These are phyloP conservation scores for Hypoxylon trugodes DNA, from an alignment of 495 filamentous ascomycete genomes.

Conservation along the genomic window DNA sequence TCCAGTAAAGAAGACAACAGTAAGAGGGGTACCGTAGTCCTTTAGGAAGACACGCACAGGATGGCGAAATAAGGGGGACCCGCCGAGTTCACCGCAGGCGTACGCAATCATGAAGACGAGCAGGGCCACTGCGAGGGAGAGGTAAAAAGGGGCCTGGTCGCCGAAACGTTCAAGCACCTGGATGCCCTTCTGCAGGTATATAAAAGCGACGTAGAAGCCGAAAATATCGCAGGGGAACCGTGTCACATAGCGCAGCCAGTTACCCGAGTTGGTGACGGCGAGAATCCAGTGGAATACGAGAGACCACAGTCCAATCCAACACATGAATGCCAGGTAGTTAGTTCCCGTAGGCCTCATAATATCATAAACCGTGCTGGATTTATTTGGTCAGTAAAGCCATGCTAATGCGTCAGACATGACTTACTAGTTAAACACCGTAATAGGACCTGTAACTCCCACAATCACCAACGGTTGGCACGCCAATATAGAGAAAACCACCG, in stretches of 20 bases:
- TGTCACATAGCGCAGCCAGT: constrained; percentile 81
- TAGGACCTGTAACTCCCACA: constrained; percentile 90
- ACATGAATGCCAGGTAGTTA: constrained; percentile 84
- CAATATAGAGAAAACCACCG: constrained; percentile 77
- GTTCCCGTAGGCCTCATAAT: constrained; percentile 74
- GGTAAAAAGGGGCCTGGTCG: constrained; percentile 68
- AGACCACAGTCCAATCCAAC: constrained; percentile 87
- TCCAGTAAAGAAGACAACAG: constrained; percentile 86
- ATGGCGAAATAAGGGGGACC: constrained; percentile 73
- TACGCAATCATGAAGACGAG: constrained; percentile 78
- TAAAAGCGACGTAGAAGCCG: constrained; percentile 87
- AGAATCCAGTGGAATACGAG: constrained; percentile 82
- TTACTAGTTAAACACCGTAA: constrained; percentile 85
- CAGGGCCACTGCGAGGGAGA: constrained; percentile 76
- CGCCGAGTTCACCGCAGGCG: constrained; percentile 73
- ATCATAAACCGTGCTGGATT: constrained; percentile 75
- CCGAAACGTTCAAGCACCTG: constrained; percentile 73
- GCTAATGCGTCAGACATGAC: constrained; percentile 13
- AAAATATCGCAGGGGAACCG: constrained; percentile 89
- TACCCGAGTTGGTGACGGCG: constrained; percentile 81
- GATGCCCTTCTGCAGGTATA: constrained; percentile 86
- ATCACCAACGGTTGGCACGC: constrained; percentile 85
- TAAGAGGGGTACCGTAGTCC: constrained; percentile 84
- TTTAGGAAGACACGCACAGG: constrained; percentile 79
- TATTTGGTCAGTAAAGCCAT: constrained; percentile 25